Evolutionary conservation across 495 filamentous ascomycete species (phyloP).

Genomic region (Ramalina peruviana): DNA sequence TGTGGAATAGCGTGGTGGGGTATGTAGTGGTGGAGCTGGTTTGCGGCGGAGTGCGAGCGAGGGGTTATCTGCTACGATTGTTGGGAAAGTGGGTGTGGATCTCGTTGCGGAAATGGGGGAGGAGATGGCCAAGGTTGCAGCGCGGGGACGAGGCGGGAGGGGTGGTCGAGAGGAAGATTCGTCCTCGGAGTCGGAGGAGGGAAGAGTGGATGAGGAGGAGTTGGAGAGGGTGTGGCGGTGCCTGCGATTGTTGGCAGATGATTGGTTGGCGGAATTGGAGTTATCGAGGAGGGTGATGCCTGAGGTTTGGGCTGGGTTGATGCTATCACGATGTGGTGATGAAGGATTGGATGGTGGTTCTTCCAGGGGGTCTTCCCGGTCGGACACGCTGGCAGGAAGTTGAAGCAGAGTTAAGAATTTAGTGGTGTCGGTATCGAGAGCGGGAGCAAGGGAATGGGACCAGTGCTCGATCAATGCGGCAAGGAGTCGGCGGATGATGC

Average conservation of each 20-base stretch:
- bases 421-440: neutral
- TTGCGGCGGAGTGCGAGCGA: constrained; percentile 7
- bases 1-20: constrained; percentile 13
- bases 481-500: constrained; percentile 20
- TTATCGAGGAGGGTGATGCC: constrained; percentile 16
- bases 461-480: constrained; percentile 12
- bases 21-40: constrained; percentile 10
- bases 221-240: constrained; percentile 3
- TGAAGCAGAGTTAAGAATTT: constrained; percentile 10
- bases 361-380: constrained; percentile 15
- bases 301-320: constrained; percentile 4
- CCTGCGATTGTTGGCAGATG: neutral
- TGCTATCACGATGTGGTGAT: neutral
- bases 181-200: constrained; percentile 4
- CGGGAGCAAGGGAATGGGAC: constrained; percentile 9
- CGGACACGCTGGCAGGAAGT: constrained; percentile 11
- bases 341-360: constrained; percentile 1
- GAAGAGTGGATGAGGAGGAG: too few relatives aligned
- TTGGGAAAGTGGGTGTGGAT: neutral
- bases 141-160: constrained; percentile 9
- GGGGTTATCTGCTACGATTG: neutral
- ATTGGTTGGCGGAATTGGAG: neutral
- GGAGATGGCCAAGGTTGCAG: neutral
- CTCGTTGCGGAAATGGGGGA: neutral
- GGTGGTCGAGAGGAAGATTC: constrained; percentile 6